Conservation (phyloP, 23 red algal genomes). For the Gracilariopsis chorda region DNA sequence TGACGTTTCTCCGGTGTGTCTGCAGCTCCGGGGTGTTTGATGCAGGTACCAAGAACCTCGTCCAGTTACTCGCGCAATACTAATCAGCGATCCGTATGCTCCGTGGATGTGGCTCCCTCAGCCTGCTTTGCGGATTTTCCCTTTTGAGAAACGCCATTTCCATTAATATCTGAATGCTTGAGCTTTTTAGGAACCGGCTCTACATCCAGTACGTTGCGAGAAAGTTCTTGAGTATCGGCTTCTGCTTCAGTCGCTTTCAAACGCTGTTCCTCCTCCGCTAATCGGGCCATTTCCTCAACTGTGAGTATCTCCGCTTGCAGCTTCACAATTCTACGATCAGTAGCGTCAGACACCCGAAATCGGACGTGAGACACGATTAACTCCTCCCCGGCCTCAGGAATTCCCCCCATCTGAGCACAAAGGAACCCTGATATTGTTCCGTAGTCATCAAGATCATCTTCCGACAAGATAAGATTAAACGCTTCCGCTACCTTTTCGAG, state of each 20-base stretch:
- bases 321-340: constrained; percentile 88
- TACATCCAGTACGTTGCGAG: neutral
- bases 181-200: neutral
- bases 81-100: too few species aligned
- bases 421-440: constrained; percentile 96
- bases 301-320: constrained; percentile 60
- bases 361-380: constrained; percentile 57
- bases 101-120: neutral
- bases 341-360: constrained; percentile 78
- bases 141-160: neutral
- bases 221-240: neutral
- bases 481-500: constrained; percentile 82
- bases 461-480: constrained; percentile 52
- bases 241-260: constrained; percentile 2
- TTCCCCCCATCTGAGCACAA: constrained; percentile 88
- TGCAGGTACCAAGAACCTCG: too few species aligned
- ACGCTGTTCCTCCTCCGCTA: constrained; percentile 11
- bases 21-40: too few species aligned
- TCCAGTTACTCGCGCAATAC: too few species aligned
- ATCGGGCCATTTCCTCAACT: constrained; percentile 46
- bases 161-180: neutral
- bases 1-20: too few species aligned
- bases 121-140: neutral
- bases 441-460: constrained; percentile 91
- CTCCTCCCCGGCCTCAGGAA: constrained; percentile 74